Evolutionary conservation across 2,329 filamentous ascomycete genomes (phyloP).

Genomic region (Colletotrichum spinosum): DNA sequence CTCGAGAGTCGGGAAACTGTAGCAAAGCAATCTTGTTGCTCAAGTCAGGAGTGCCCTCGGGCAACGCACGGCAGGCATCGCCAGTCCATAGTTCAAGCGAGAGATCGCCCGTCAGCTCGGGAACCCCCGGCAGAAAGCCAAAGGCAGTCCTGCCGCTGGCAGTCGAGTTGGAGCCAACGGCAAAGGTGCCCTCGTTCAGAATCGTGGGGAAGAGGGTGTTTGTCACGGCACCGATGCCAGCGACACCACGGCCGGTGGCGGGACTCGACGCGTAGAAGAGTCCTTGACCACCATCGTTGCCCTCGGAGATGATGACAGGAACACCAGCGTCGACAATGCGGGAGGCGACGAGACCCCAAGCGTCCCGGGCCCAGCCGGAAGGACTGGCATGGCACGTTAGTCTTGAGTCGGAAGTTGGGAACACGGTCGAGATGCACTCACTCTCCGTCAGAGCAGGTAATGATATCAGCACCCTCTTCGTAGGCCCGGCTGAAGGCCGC

Average conservation of each 20-base stretch:
- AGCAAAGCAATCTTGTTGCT: conserved; percentile 54
- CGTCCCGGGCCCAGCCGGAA: conserved; percentile 44
- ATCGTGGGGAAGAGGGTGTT: conserved; percentile 35
- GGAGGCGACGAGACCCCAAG: conserved; percentile 41
- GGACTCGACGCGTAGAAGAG: conserved; percentile 41
- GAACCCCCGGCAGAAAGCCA: conserved; percentile 12
- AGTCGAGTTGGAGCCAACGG: conserved; percentile 16
- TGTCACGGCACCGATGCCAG: conserved; percentile 41
- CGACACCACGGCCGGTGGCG: conserved; percentile 37
- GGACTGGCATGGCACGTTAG: conserved; percentile 35
- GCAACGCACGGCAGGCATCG: conserved; percentile 31
- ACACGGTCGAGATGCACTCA: conserved; percentile 35
- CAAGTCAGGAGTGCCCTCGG: conserved; percentile 53
- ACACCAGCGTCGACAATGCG: conserved; percentile 46
- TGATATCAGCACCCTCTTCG: conserved; percentile 52
- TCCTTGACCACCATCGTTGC: conserved; percentile 42
- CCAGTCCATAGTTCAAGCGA: conserved; percentile 38
- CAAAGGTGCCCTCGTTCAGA: conserved; percentile 23
- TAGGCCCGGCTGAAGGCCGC: conserved; percentile 56
- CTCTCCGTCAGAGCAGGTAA: conserved; percentile 45
- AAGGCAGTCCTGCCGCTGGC: conserved; percentile 8
- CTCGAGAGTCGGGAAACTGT: conserved; percentile 42
- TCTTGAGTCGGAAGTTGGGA: conserved; percentile 41
- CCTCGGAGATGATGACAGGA: conserved; percentile 43
- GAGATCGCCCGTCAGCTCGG: conserved; percentile 17